Evolutionary conservation across 2,329 filamentous ascomycete species (phyloP), one percentile per base, ranked within the genome.

Genomic region (Clonostachys byssicola): DNA sequence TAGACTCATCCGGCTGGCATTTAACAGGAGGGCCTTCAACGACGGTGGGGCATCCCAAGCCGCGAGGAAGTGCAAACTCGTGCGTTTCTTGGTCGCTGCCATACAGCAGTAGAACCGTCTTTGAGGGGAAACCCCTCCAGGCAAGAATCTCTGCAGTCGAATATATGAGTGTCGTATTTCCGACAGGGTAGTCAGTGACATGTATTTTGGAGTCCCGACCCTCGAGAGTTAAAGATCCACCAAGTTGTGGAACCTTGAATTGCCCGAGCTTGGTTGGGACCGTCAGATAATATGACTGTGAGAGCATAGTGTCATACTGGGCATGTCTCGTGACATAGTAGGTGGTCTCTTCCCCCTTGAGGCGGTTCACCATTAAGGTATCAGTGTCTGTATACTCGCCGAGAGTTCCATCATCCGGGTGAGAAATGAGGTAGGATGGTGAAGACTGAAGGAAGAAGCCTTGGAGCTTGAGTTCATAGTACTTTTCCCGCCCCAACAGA

Each of bases 371-470:
- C 3, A 80, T 74, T 13, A 87, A 67, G 40, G 73, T 69, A 1
- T 61, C 52, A 34, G 74, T 79, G 5, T 72, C 59, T 23, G 73
- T 82, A 57, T 78, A 80, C 3, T 77, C 68, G 20, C 77, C 77
- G 7, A 68, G 66, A 10, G 72, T 72, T 35, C 69, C 60, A 54
- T 73, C 68, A 12, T 75, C 74, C 2, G 83, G 77, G 0, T 68
- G 72, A 1, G 83, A 78, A 4, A 78, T 77, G 16, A 90, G 66
- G 55, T 89, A 92, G 0, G 78, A 80, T 0, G 86, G 85, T 0
- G 86, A 88, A 0, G 83, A 85, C 54, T 85, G 85, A 45, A 89
- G 63, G 63, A 92, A 92, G 54, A 89, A 86, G 23, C 80, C 86
- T 52, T 89, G 71, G 1, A 92, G 76, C 58, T 92, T 94, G 23